A percentile compares a stretch with the other conserved stretches of the same genome.
Evolutionary conservation across 768 basidiomycete genomes (phyloP).

Genomic region (Trametes cinnabarina): DNA sequence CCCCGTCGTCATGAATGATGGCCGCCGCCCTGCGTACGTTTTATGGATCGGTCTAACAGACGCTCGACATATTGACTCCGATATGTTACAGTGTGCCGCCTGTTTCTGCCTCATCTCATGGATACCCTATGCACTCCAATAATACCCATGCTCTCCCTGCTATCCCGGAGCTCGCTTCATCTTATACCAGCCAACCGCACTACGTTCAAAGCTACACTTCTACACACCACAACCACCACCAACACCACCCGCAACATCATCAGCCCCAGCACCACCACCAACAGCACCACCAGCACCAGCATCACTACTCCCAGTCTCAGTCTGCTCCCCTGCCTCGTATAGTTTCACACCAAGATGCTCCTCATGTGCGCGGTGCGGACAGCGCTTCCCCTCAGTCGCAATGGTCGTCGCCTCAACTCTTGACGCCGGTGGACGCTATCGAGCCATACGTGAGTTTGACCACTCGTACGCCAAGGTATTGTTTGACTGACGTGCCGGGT

Average conservation of each 20-base stretch:
- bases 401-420: slow-evolving; percentile 50
- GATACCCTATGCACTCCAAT: slow-evolving; percentile 46
- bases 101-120: slow-evolving; percentile 40
- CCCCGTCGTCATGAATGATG: slow-evolving; percentile 20
- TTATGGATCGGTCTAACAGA: not conserved
- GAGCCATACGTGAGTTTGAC: slow-evolving; percentile 60
- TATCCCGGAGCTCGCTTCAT: slow-evolving; percentile 53
- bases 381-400: slow-evolving; percentile 48
- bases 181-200: slow-evolving; percentile 51
- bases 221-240: slow-evolving; percentile 27
- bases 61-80: slow-evolving; percentile 1
- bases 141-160: slow-evolving; percentile 44
- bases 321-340: slow-evolving; percentile 38
- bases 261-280: slow-evolving; percentile 1
- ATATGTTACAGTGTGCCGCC: slow-evolving; percentile 11
- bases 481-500: not conserved
- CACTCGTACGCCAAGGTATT: not conserved
- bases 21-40: slow-evolving; percentile 16
- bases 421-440: slow-evolving; percentile 50
- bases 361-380: slow-evolving; percentile 47
- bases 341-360: slow-evolving; percentile 36
- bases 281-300: slow-evolving; percentile 6
- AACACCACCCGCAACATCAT: not conserved
- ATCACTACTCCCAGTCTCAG: slow-evolving; percentile 25
- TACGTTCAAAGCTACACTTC: slow-evolving; percentile 46